A percentile compares a stretch with the other conserved stretches of the same genome.
Evolutionary conservation across 345 rosid species (phyloP).

Genomic region (Noccaea bulbosa): DNA sequence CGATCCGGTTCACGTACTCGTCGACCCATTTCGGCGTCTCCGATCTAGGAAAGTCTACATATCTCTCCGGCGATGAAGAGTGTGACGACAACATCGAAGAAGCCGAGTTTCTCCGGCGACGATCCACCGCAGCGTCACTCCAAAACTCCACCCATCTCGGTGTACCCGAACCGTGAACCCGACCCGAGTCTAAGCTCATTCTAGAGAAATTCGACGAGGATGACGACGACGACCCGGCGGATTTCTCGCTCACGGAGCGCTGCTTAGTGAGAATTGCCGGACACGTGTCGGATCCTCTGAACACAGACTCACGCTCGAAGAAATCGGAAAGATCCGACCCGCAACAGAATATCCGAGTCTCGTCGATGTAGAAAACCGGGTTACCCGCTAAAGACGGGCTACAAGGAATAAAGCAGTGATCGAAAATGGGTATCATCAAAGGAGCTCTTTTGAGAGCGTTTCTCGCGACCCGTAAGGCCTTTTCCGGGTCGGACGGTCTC

Average conservation of each 20-base stretch:
- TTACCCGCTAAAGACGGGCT: slow-evolving; percentile 88
- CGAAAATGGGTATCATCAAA: slow-evolving; percentile 82
- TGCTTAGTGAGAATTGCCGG: slow-evolving; percentile 58
- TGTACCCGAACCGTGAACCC: slow-evolving; percentile 48
- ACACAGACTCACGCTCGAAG: slow-evolving; percentile 80
- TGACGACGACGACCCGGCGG: slow-evolving; percentile 51
- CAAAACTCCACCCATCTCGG: slow-evolving; percentile 99
- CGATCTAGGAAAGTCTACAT: slow-evolving; percentile 68
- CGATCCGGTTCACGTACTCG: slow-evolving; percentile 70
- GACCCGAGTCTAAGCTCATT: slow-evolving; percentile 67
- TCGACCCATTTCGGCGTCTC: slow-evolving; percentile 84
- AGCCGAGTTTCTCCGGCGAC: slow-evolving; percentile 67
- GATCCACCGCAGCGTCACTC: slow-evolving; percentile 86
- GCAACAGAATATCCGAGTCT: slow-evolving; percentile 85
- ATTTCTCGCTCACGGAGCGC: slow-evolving; percentile 65
- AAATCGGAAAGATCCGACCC: slow-evolving; percentile 93
- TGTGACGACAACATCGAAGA: slow-evolving; percentile 57
- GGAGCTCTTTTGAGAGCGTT: slow-evolving; percentile 89
- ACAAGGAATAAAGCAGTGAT: slow-evolving; percentile 93
- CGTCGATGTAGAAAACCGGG: slow-evolving; percentile 94
- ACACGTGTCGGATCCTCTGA: slow-evolving; percentile 55
- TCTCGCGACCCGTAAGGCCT: slow-evolving; percentile 79
- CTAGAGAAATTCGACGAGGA: slow-evolving; percentile 53
- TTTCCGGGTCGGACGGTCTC: slow-evolving; percentile 83
- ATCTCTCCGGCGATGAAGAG: slow-evolving; percentile 76